phyloP scores from a whole-genome alignment of 164 flowering plant genomes.

The Kingdonia uniflora region DNA sequence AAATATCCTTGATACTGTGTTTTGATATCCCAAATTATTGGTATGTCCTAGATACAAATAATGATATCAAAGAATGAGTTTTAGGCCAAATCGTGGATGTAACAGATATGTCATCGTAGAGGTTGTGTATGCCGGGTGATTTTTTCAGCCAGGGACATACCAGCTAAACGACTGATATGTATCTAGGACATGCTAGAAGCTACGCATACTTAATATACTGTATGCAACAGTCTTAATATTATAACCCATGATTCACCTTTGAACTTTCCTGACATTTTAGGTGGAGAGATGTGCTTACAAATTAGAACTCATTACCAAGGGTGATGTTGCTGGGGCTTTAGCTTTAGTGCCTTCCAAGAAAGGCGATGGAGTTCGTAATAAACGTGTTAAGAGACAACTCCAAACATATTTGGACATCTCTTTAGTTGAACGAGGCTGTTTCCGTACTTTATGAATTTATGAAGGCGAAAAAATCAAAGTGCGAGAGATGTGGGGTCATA shows the following conservation, averaged over 20 bases:
- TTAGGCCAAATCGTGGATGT: too few species aligned
- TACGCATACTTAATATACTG: too few species aligned
- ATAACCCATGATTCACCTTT: not conserved
- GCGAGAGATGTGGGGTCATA: constrained; percentile 43
- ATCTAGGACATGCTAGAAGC: too few species aligned
- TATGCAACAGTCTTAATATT: too few species aligned
- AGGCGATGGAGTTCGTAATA: constrained; percentile 19
- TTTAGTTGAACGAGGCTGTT: constrained; percentile 53
- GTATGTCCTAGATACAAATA: too few species aligned
- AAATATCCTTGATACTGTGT: too few species aligned
- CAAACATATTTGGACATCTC: constrained; percentile 50
- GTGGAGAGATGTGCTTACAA: constrained; percentile 37
- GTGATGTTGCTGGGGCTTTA: constrained; percentile 60
- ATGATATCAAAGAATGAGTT: too few species aligned
- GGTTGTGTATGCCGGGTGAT: too few species aligned
- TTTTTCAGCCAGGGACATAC: too few species aligned
- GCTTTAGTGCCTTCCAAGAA: constrained; percentile 22
- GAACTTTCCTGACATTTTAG: constrained; percentile 35
- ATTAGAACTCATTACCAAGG: constrained; percentile 50
- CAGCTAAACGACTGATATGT: too few species aligned
- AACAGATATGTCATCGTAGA: too few species aligned
- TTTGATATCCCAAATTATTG: too few species aligned
- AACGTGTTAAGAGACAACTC: constrained; percentile 14
- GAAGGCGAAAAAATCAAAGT: constrained; percentile 20
- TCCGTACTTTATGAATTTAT: constrained; percentile 38